A percentile compares a stretch with the other conserved stretches of the same genome.
Conservation (phyloP, 176 grass and related monocot genomes). For the Hyparrhenia diplandra region DNA sequence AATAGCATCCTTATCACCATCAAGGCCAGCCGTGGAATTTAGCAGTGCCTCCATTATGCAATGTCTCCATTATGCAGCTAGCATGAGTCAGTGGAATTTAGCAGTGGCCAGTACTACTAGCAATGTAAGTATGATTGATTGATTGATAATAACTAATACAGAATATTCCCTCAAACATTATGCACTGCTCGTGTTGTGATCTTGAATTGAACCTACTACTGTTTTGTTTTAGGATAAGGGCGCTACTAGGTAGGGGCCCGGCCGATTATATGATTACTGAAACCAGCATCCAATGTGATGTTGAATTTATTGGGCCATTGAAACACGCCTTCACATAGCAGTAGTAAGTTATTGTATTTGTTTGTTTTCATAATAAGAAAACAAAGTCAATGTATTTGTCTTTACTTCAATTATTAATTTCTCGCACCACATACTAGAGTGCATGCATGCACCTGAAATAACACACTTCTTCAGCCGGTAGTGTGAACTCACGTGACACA, state of each 20-base stretch:
- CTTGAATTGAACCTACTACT: neutral
- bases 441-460: too few species aligned
- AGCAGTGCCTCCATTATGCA: neutral
- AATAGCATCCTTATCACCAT: slow-evolving; percentile 3
- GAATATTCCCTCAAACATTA: neutral
- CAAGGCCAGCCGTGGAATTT: neutral
- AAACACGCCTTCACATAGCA: too few species aligned
- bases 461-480: too few species aligned
- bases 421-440: too few species aligned
- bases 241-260: too few species aligned
- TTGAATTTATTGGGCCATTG: neutral
- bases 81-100: slow-evolving; percentile 12
- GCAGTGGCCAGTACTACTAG: neutral
- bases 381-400: too few species aligned
- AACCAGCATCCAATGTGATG: neutral
- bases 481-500: too few species aligned
- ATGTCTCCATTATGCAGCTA: too few species aligned
- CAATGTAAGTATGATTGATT: neutral
- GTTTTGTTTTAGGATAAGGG: too few species aligned
- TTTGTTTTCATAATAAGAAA: too few species aligned
- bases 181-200: neutral
- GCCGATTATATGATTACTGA: neutral
- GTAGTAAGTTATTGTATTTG: neutral
- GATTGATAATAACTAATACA: neutral
- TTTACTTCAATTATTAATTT: too few species aligned